A percentile compares a stretch with the other conserved stretches of the same genome.
Evolutionary conservation across 768 basidiomycete species (phyloP).

Genomic region (Lactifluus piperatus): DNA sequence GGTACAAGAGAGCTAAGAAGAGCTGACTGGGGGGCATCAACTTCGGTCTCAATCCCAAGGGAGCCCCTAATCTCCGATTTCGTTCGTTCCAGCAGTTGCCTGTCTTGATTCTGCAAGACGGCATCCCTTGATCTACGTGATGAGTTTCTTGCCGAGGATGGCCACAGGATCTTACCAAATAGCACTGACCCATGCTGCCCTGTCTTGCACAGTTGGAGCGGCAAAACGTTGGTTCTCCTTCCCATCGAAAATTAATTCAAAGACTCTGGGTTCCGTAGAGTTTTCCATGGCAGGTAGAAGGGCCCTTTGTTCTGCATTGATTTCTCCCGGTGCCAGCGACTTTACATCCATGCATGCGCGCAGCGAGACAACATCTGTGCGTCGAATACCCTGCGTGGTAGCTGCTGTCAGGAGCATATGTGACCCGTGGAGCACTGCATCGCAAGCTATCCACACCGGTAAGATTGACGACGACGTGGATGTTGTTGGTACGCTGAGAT

Average conservation of each 20-base stretch:
- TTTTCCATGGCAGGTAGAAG: conserved; percentile 32
- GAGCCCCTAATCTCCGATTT: conserved; percentile 6
- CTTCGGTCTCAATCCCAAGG: conserved; percentile 22
- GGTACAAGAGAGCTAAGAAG: neutral
- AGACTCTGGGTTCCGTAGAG: conserved; percentile 42
- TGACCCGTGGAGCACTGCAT: conserved; percentile 29
- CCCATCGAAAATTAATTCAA: conserved; percentile 56
- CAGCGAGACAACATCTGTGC: conserved; percentile 41
- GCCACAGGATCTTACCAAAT: conserved; percentile 45
- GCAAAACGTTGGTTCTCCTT: conserved; percentile 51
- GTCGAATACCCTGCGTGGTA: conserved; percentile 33
- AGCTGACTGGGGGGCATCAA: neutral
- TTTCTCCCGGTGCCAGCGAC: conserved; percentile 39
- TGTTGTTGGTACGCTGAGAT: conserved; percentile 33
- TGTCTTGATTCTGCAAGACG: conserved; percentile 37
- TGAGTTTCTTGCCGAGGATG: neutral
- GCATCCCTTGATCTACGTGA: conserved; percentile 40
- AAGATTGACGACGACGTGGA: conserved; percentile 23
- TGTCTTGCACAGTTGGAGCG: conserved; percentile 46
- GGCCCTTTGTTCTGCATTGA: conserved; percentile 37
- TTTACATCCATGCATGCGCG: conserved; percentile 52
- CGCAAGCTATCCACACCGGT: conserved; percentile 45
- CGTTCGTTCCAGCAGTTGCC: conserved; percentile 17
- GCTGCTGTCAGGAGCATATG: conserved; percentile 43
- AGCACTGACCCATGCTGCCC: conserved; percentile 66